Base-by-base conservation (phyloP, 1,284 basidiomycete genomes). In the Coniophora puteana region DNA sequence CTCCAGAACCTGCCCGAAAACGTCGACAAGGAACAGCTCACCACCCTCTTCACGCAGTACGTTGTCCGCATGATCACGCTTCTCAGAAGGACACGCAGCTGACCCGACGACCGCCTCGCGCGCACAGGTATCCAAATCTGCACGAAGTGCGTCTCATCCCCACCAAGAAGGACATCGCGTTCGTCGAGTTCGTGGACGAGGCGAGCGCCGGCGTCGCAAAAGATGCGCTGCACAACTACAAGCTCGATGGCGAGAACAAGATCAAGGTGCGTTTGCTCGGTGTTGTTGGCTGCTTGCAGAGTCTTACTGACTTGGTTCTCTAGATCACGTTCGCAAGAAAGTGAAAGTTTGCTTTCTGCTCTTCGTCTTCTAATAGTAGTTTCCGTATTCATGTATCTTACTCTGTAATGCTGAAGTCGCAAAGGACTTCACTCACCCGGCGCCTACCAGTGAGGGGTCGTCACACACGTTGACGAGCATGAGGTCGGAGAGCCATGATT, bases 81-180 rank as follows among this genome's bases (percentile, higher is more conserved):
- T 34, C 25, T 21, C 44, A 10, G 8, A n/a, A 4, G 30, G 12
- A 40, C 18, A 25, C 36, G 21, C n/a, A n/a, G n/a, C n/a, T 32
- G 35, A 41, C 26, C 35, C 51, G 39, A 51, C 43, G 31, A n/a
- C 22, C 5, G 23, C 37, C 48, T 29, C 24, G n/a, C n/a, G n/a
- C n/a, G n/a, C 22, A 16, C 48, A 93, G 89, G 65, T 92, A 94
- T 65, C 87, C 92, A 37, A 93, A 93, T 56, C 65, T 97, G 45
- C 66, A 93, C 78, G 92, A 96, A 76, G 93, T 97, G 13, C 91
- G 93, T 72, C 91, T 93, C 53, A 94, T 97, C 59, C 91, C 93
- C 25, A 92, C 91, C 36, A 93, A 95, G 67, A 86, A 86, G 60
- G 93, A 94, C 60, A 96, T 96, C 53, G 93, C 93, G 2, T 97